A percentile compares a stretch with the other conserved stretches of the same genome.
phyloP scores from a whole-genome alignment of 345 rosid genomes.

The Aquilaria malaccensis region DNA sequence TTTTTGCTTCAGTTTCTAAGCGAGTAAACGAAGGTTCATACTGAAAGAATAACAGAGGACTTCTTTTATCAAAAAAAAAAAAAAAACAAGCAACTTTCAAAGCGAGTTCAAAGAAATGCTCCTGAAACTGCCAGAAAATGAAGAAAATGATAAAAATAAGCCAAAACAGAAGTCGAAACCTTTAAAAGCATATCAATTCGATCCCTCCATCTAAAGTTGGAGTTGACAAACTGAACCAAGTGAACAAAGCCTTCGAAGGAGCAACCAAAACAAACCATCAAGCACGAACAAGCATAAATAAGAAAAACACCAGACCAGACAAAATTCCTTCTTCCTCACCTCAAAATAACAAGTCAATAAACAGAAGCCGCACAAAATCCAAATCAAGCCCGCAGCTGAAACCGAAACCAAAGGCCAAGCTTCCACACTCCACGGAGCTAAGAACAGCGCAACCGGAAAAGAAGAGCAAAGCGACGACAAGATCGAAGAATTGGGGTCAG shows the following conservation, averaged over 20 bases:
- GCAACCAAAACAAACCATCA: not conserved
- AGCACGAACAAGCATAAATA: not conserved
- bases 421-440: conserved; percentile 12
- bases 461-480: not conserved
- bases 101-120: not conserved
- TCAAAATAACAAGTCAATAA: conserved; percentile 5
- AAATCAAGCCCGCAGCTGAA: not conserved
- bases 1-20: conserved; percentile 2
- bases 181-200: not conserved
- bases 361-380: not conserved
- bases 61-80: not conserved
- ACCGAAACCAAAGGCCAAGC: conserved; percentile 8
- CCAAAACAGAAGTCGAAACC: not conserved
- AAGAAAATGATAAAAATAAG: not conserved
- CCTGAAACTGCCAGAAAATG: not conserved
- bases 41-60: not conserved
- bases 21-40: not conserved
- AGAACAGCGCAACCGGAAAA: not conserved
- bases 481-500: not conserved
- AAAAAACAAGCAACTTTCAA: not conserved
- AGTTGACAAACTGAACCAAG: not conserved
- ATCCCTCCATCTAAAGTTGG: not conserved
- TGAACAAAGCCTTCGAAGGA: not conserved
- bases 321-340: not conserved
- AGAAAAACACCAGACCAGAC: conserved; percentile 12